Conservation (phyloP, 352 stramenopile species). For the Phytophthora quininea region DNA sequence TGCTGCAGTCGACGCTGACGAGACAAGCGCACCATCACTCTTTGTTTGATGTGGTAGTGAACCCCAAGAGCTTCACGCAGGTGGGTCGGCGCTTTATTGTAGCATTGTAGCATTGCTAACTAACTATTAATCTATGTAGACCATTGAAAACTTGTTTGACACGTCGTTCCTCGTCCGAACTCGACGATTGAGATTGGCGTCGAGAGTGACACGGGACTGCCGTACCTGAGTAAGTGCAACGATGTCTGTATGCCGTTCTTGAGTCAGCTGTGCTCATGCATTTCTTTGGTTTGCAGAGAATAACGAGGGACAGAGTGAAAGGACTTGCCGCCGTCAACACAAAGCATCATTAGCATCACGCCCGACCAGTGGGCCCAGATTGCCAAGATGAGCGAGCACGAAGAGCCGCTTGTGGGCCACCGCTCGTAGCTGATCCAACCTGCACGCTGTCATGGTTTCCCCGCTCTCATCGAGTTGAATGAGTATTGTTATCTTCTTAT, state of each 20-base stretch:
- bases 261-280: background rate
- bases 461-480: background rate
- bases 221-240: constrained; percentile 60
- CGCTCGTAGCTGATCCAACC: constrained; percentile 27
- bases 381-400: constrained; percentile 35
- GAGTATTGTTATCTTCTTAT: constrained; percentile 26
- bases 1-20: constrained; percentile 64
- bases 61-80: constrained; percentile 81
- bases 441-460: background rate
- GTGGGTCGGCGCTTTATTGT: constrained; percentile 22
- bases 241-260: background rate
- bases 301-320: constrained; percentile 61
- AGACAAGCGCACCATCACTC: constrained; percentile 38
- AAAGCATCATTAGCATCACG: constrained; percentile 86
- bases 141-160: constrained; percentile 86
- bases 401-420: constrained; percentile 74
- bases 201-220: constrained; percentile 53
- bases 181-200: constrained; percentile 69
- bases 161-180: constrained; percentile 86
- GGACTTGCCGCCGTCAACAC: constrained; percentile 57
- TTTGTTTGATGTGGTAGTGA: constrained; percentile 78
- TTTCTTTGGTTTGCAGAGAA: constrained; percentile 48
- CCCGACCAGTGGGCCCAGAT: constrained; percentile 74
- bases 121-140: constrained; percentile 36
- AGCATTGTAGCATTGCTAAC: background rate